These are phyloP conservation scores for Kluyveromyces siamensis DNA, from an alignment of 805 yeast species.

Conservation along the genomic window DNA sequence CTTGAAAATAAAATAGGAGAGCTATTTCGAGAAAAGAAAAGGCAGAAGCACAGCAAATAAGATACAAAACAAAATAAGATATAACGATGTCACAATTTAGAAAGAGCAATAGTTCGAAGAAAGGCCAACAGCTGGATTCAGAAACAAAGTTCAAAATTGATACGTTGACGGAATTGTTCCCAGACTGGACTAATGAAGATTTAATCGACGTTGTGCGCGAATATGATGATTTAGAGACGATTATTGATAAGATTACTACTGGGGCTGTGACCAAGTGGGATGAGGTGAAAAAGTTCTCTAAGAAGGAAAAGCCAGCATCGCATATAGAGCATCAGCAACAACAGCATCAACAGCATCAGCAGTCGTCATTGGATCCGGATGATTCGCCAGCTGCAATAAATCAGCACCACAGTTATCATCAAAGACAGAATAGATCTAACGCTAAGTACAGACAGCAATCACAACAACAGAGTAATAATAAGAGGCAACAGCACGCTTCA, in stretches of 20 bases:
- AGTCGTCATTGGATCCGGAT: conserved; percentile 4
- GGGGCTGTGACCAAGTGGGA: conserved; percentile 93
- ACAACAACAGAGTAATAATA: conserved; percentile 10
- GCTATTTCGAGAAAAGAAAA: background rate
- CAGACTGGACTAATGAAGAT: conserved; percentile 90
- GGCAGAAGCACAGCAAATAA: background rate
- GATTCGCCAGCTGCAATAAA: background rate
- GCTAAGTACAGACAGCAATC: conserved; percentile 11
- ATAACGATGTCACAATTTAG: conserved; percentile 13
- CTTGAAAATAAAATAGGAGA: background rate
- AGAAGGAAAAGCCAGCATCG: conserved; percentile 35
- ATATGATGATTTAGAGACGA: conserved; percentile 65
- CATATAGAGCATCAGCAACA: conserved; percentile 17
- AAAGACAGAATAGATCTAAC: conserved; percentile 8
- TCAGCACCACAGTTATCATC: conserved; percentile 1
- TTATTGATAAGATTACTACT: conserved; percentile 80
- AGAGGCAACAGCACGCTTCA: conserved; percentile 6
- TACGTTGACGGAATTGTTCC: conserved; percentile 76
- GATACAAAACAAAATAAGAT: background rate
- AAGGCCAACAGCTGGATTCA: conserved; percentile 16
- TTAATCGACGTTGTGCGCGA: conserved; percentile 68
- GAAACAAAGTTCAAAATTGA: conserved; percentile 34
- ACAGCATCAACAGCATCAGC: conserved; percentile 11
- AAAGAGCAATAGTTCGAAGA: conserved; percentile 14
- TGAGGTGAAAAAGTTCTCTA: conserved; percentile 64